Percentiles rank a stretch among this genome's conserved stretches.
These are phyloP conservation scores for Solanum virginianum DNA, from an alignment of 257 asterid species.

Conservation along the genomic window DNA sequence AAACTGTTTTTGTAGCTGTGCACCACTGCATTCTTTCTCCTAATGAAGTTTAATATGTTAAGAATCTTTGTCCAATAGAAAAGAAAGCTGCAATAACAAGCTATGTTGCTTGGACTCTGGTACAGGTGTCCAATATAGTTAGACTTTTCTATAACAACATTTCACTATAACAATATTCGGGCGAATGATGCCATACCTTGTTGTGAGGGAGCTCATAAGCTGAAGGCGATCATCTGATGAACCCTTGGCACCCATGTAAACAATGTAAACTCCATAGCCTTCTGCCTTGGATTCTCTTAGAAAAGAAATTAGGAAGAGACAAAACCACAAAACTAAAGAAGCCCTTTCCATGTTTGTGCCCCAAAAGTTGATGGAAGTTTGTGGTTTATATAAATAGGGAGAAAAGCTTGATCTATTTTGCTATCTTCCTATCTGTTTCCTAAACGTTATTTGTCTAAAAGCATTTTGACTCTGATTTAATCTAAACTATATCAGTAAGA, in stretches of 20 bases:
- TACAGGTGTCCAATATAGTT: not conserved
- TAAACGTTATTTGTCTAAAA: conserved; percentile 1
- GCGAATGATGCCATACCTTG: conserved; percentile 26
- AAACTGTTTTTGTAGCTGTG: conserved; percentile 53
- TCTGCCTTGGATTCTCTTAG: conserved; percentile 1
- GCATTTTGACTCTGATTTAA: not conserved
- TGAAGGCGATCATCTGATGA: conserved; percentile 24
- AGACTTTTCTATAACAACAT: not conserved
- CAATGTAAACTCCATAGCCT: conserved; percentile 48
- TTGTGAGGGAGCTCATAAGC: conserved; percentile 29
- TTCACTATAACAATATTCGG: not conserved
- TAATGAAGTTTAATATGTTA: not conserved
- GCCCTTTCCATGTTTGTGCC: conserved; percentile 23
- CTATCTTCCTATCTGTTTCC: not conserved
- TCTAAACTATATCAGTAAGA: no score
- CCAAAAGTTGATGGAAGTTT: not conserved
- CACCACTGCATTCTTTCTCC: conserved; percentile 44
- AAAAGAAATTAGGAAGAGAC: not conserved
- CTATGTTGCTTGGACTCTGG: not conserved
- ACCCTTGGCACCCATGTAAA: conserved; percentile 63
- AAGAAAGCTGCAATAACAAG: not conserved
- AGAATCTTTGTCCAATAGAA: not conserved
- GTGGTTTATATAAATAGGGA: not conserved
- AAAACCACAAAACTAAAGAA: not conserved
- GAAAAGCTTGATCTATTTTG: not conserved